phyloP scores from a whole-genome alignment of 768 basidiomycete species.

The Lactarius sanguifluus region DNA sequence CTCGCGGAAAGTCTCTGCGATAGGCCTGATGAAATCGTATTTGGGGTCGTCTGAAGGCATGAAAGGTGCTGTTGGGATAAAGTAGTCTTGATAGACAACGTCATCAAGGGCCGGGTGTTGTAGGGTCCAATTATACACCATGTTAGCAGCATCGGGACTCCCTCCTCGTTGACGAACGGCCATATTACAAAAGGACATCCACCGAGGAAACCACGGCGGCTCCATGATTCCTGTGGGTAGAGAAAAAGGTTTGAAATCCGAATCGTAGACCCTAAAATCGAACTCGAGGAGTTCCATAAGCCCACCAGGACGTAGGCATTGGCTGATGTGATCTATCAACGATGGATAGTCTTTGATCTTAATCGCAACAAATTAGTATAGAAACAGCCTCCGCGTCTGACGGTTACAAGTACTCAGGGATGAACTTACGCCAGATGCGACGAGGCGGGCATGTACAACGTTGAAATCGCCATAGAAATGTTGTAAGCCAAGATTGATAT shows the following conservation, averaged over 20 bases:
- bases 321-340: slow-evolving; percentile 65
- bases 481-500: slow-evolving; percentile 80
- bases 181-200: slow-evolving; percentile 54
- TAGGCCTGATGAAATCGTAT: slow-evolving; percentile 15
- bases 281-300: slow-evolving; percentile 67
- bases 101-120: slow-evolving; percentile 59
- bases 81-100: slow-evolving; percentile 56
- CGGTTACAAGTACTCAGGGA: background rate
- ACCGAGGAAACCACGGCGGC: slow-evolving; percentile 61
- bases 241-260: slow-evolving; percentile 46
- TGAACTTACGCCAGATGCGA: slow-evolving; percentile 66
- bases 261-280: slow-evolving; percentile 64
- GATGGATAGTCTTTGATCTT: slow-evolving; percentile 68
- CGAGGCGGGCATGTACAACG: slow-evolving; percentile 69
- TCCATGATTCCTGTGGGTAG: slow-evolving; percentile 43
- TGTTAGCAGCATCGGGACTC: slow-evolving; percentile 57
- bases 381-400: background rate
- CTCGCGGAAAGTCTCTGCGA: slow-evolving; percentile 47
- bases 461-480: slow-evolving; percentile 80
- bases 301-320: slow-evolving; percentile 68
- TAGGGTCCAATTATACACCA: slow-evolving; percentile 54
- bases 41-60: slow-evolving; percentile 36
- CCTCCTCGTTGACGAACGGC: slow-evolving; percentile 62
- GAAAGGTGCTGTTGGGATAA: slow-evolving; percentile 62
- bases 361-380: slow-evolving; percentile 14